Conservation (phyloP, 768 basidiomycete genomes). For the Suillus luteus region DNA sequence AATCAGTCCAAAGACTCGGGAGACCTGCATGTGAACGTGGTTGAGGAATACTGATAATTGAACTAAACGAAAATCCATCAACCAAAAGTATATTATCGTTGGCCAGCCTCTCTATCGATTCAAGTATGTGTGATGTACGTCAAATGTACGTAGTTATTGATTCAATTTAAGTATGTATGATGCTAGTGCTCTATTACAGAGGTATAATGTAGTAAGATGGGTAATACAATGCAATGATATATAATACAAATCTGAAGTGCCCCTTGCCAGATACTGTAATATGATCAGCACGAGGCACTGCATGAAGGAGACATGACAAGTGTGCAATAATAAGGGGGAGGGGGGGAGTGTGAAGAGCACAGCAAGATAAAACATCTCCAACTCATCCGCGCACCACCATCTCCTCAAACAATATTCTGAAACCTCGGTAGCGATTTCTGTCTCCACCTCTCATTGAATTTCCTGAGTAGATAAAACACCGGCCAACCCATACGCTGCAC, state of each 20-base stretch:
- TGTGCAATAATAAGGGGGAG: background rate
- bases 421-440: background rate
- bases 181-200: too few relatives aligned
- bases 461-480: constrained; percentile 13
- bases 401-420: background rate
- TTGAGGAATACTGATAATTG: too few relatives aligned
- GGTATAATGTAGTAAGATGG: too few relatives aligned
- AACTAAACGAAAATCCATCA: too few relatives aligned
- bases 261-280: background rate
- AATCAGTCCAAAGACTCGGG: background rate
- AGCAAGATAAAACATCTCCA: background rate
- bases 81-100: too few relatives aligned
- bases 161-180: too few relatives aligned
- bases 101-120: too few relatives aligned
- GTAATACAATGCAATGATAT: too few relatives aligned
- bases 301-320: background rate
- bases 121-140: too few relatives aligned
- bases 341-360: background rate
- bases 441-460: background rate
- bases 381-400: background rate
- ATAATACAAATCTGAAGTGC: too few relatives aligned
- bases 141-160: too few relatives aligned
- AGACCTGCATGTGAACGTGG: too few relatives aligned
- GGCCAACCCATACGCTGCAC: constrained; percentile 26
- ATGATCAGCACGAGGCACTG: background rate